Evolutionary conservation across 768 basidiomycete genomes (phyloP), one percentile per base, ranked within the genome.

Genomic region (Lactarius tabidus): DNA sequence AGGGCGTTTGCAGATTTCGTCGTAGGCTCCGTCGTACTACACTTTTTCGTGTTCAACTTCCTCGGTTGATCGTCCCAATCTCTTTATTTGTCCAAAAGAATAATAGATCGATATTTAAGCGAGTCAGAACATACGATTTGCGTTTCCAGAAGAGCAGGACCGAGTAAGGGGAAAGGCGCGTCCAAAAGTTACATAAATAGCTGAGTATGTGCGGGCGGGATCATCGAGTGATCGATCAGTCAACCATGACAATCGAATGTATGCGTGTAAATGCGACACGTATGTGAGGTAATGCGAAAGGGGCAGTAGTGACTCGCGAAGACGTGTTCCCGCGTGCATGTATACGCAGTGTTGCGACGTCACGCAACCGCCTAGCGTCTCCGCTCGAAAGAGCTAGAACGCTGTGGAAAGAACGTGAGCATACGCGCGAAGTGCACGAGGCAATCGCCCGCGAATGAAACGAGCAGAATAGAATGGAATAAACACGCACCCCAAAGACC

Each of bases 41-140:
- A 99, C 77, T 95, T 98, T 81, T 99, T 98, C 75, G 95, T 97
- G 66, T 98, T 88, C 83, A 98, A 98, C 78, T 98, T 97, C 83
- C 83, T 99, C 17, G 97, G 96, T 75, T 98, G 76, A 70, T 65
- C 31, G 45, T 17, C 9, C 15, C 35, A 17, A 28, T 7, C 56
- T 23, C 6, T 9, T 15, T 9, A 18, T 53, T 35, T 64, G 2
- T 36, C 28, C 8, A 20, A 35, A 29, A 55, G 3, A 35, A 48
- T 35, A 10, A 57, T 6, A 35, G 12, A 36, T 35, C 56, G 5
- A 17, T 10, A 48, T 51, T n/a, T 15, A 26, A 54, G 53, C 29
- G 17, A 38, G 35, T 35, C n/a, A 17, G 29, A 35, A 43, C 9
- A 26, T 43, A 23, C 28, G 26, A 35, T 41, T 15, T 36, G n/a